Base-by-base conservation (phyloP, 768 basidiomycete species). In the Lentinula detonsa region DNA sequence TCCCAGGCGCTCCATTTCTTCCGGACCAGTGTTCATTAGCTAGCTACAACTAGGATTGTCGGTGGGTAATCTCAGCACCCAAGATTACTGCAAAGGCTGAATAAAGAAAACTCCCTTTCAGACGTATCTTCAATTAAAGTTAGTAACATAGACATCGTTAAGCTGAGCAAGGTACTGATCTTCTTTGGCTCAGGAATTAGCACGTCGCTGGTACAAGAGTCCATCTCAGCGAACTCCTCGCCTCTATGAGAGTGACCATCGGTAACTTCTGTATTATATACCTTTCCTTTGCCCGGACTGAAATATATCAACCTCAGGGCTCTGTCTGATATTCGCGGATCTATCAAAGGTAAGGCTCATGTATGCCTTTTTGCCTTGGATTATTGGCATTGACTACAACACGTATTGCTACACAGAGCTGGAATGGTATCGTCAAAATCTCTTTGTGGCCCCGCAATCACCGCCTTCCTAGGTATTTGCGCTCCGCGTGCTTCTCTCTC, bases 51-150 rank as follows among this genome's bases (percentile, higher is more conserved):
- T 50, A 91, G 90, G 40, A 85, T 91, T 61, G 83, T 91, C 60
- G 90, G 90, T 88, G 59, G 69, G 89, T 76, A 23, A 13, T 0
- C 40, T 31, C 48, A 23, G 39, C 16, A 23, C 40, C 43, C 23
- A 28, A 49, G 10, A 50, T 21, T n/a, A 45, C n/a, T 39, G 28
- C 21, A 28, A n/a, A n/a, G 59, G 40, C 39, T 53, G 28, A 28
- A 28, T 28, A 28, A 28, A 28, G 28, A 28, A 21, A 62, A 43
- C 45, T 43, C 5, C 56, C 21, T 34, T 40, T 37, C 60, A 93
- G 91, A 93, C 63, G 92, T 93, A 40, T 93, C 91, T 48, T 89
- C 92, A 0, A 80, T 93, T 63, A 93, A 93, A 77, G 91, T 85
- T 63, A 62, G 59, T 34, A 23, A 7, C 8, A 52, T 59, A 10